phyloP scores from a whole-genome alignment of 805 yeast species.

The Candida mattraensis region DNA sequence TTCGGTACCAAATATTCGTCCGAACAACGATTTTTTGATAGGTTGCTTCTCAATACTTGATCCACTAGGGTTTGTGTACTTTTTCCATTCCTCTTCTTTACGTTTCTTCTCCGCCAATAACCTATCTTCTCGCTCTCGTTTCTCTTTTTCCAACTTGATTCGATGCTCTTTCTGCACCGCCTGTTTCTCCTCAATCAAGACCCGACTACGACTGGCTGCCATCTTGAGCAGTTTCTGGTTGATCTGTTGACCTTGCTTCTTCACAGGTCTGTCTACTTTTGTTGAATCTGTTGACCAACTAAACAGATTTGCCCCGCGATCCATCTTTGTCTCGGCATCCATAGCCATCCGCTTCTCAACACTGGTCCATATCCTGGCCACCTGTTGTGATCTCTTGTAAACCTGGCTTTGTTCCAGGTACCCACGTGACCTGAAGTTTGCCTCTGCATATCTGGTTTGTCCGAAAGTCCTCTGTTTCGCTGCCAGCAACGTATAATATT shows the following conservation, averaged over 20 bases:
- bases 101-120: constrained; percentile 18
- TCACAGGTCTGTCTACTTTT: constrained; percentile 3
- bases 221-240: constrained; percentile 23
- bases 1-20: constrained; percentile 24
- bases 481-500: constrained; percentile 15
- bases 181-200: constrained; percentile 23
- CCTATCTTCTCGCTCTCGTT: constrained; percentile 25
- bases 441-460: not conserved
- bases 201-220: constrained; percentile 20
- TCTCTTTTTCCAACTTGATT: constrained; percentile 19
- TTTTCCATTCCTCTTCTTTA: constrained; percentile 24
- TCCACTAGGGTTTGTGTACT: constrained; percentile 13
- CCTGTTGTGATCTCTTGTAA: constrained; percentile 12
- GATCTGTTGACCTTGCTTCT: constrained; percentile 15
- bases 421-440: constrained; percentile 24
- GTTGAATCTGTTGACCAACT: constrained; percentile 19
- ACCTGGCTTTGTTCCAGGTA: constrained; percentile 16
- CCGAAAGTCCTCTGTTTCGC: constrained; percentile 8
- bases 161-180: constrained; percentile 15
- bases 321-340: constrained; percentile 1
- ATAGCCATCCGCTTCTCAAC: constrained; percentile 29
- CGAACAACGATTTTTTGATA: constrained; percentile 22
- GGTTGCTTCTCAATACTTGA: constrained; percentile 5
- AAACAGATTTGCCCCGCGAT: constrained; percentile 16
- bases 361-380: constrained; percentile 26